Percentiles rank a stretch among this genome's conserved stretches.
phyloP scores from a whole-genome alignment of 2,329 filamentous ascomycete genomes.

The Calonectria pseudoturangicola region DNA sequence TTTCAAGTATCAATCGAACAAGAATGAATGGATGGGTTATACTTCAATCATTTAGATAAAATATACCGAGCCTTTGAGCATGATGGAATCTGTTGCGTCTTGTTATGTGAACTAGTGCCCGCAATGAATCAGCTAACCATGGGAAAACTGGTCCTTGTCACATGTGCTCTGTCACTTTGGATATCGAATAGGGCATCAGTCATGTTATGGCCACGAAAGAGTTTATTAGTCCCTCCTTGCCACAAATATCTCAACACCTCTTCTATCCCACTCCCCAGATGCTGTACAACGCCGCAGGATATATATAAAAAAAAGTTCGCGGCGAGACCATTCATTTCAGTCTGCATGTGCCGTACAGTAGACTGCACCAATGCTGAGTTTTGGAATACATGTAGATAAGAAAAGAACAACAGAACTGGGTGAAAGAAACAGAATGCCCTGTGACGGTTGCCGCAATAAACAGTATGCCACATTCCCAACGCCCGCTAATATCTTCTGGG shows the following conservation, averaged over 20 bases:
- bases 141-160: background rate
- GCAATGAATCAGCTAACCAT: no score
- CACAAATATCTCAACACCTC: background rate
- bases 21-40: background rate
- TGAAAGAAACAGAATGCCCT: constrained; percentile 23
- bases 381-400: constrained; percentile 30
- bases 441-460: constrained; percentile 20
- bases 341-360: constrained; percentile 18
- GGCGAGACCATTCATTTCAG: constrained; percentile 17
- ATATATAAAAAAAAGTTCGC: constrained; percentile 16
- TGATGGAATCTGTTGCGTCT: no score
- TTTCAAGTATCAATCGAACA: background rate
- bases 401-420: constrained; percentile 26
- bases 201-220: background rate
- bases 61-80: background rate
- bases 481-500: constrained; percentile 48
- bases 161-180: background rate
- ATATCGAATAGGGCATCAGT: background rate
- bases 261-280: constrained; percentile 14
- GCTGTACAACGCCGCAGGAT: constrained; percentile 23
- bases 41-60: background rate
- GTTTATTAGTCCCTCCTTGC: constrained; percentile 11
- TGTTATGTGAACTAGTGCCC: no score
- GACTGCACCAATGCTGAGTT: constrained; percentile 14
- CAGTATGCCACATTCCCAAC: constrained; percentile 42